Base-by-base conservation (phyloP, 768 basidiomycete genomes). In the Macrolepiota fuliginosa region DNA sequence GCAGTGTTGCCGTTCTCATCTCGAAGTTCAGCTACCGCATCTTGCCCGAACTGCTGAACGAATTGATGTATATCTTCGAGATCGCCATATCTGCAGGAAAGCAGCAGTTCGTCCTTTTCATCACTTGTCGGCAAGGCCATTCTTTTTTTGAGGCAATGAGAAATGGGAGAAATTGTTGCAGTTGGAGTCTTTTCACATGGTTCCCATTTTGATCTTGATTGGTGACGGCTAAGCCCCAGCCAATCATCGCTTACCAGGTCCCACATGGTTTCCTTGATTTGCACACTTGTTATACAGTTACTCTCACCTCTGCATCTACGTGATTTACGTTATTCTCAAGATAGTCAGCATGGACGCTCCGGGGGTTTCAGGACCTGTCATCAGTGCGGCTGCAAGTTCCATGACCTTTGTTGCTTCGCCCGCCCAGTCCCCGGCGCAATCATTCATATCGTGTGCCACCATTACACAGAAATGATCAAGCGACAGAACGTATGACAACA, bases 21-120 rank as follows among this genome's bases (percentile, higher is more conserved):
- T 45, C 79, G 82, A 12, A 86, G 73, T 39, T 72, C 69, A 40
- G 73, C 73, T 12, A 92, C 74, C 0, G 81, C 61, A 4, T 75
- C 75, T 1, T 74, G 60, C 10, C 90, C 87, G 70, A 86, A 89
- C 39, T 77, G 75, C 22, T 80, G 72, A 27, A 91, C 75, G 64
- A 91, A 96, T 2, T 76, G 76, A 49, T 87, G 79, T 40, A 94
- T 79, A 66, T 95, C 92, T 51, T 90, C 85, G 58, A 93, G 74
- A 65, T 96, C 94, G 42, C 95, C 95, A 72, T 94, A 96, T 71
- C 95, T 85, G 71, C 90, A 90, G 22, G 90, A 82, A 4, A 96
- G 85, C 12, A 98, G 77, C 53, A 96, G 71, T 2, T 96, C 92
- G 46, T 92, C 85, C 35, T 74, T 76, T 24, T 90, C 83, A 53